phyloP scores from a whole-genome alignment of 2,329 filamentous ascomycete species.

The Fusarium xyrophilum region DNA sequence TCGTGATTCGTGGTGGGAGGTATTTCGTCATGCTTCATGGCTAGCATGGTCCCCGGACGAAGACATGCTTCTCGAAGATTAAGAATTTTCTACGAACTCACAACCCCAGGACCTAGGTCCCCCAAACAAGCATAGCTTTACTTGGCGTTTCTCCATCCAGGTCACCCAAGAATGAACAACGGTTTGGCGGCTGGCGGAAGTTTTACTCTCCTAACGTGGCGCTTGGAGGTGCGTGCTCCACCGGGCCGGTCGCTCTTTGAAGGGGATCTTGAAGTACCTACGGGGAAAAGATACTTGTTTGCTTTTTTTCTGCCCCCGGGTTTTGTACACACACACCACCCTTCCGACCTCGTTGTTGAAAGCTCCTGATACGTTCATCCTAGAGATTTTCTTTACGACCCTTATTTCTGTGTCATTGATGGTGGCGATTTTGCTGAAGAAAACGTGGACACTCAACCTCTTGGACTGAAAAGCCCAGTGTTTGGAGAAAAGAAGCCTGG shows the following conservation, averaged over 20 bases:
- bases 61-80: conserved; percentile 44
- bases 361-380: conserved; percentile 2
- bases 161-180: conserved; percentile 23
- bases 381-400: not conserved
- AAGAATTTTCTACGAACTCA: conserved; percentile 34
- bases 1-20: conserved; percentile 25
- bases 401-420: conserved; percentile 17
- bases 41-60: conserved; percentile 21
- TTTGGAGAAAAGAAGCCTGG: conserved; percentile 19
- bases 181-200: conserved; percentile 30
- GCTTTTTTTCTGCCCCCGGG: conserved; percentile 33
- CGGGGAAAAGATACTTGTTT: conserved; percentile 42
- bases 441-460: conserved; percentile 22
- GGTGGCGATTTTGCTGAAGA: conserved; percentile 21
- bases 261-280: conserved; percentile 39
- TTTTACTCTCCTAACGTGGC: conserved; percentile 25
- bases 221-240: conserved; percentile 31
- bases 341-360: not conserved
- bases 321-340: conserved; percentile 42
- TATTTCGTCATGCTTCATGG: conserved; percentile 32
- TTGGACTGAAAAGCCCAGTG: conserved; percentile 4
- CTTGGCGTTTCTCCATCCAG: conserved; percentile 27
- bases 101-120: conserved; percentile 12
- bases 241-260: conserved; percentile 36
- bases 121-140: conserved; percentile 23